These are phyloP conservation scores for Quercus alba DNA, from an alignment of 306 rosid genomes.

Conservation along the genomic window DNA sequence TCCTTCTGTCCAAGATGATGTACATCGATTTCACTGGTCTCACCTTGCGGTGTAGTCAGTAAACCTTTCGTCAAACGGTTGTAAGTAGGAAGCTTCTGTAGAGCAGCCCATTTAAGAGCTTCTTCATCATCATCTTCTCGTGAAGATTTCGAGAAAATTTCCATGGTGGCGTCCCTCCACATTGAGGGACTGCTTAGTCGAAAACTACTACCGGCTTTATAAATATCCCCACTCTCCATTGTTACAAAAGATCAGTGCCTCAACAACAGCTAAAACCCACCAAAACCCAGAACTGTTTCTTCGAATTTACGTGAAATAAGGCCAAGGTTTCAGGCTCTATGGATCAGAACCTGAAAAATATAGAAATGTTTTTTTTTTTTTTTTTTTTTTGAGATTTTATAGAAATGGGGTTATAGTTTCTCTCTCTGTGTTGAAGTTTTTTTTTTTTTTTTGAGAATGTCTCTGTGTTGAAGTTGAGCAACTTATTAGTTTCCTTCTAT, in stretches of 20 bases:
- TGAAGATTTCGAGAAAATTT: constrained; percentile 46
- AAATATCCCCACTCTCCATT: constrained; percentile 46
- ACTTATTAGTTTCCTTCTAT: too few relatives aligned
- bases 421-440: too few relatives aligned
- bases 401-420: too few relatives aligned
- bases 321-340: too few relatives aligned
- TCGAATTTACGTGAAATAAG: not conserved
- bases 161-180: constrained; percentile 42
- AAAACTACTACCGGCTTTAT: constrained; percentile 31
- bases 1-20: constrained; percentile 43
- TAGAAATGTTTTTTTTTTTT: too few relatives aligned
- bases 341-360: too few relatives aligned
- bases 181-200: constrained; percentile 19
- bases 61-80: constrained; percentile 67
- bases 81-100: constrained; percentile 74
- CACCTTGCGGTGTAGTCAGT: constrained; percentile 41
- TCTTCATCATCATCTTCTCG: constrained; percentile 52
- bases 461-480: too few relatives aligned
- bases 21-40: constrained; percentile 46
- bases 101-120: constrained; percentile 70
- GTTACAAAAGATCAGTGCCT: not conserved
- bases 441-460: too few relatives aligned
- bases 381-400: too few relatives aligned
- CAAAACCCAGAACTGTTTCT: not conserved
- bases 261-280: not conserved